Evolutionary conservation across 2,329 filamentous ascomycete genomes (phyloP), one percentile per base, ranked within the genome.

Genomic region (Bimuria novae-zelandiae): DNA sequence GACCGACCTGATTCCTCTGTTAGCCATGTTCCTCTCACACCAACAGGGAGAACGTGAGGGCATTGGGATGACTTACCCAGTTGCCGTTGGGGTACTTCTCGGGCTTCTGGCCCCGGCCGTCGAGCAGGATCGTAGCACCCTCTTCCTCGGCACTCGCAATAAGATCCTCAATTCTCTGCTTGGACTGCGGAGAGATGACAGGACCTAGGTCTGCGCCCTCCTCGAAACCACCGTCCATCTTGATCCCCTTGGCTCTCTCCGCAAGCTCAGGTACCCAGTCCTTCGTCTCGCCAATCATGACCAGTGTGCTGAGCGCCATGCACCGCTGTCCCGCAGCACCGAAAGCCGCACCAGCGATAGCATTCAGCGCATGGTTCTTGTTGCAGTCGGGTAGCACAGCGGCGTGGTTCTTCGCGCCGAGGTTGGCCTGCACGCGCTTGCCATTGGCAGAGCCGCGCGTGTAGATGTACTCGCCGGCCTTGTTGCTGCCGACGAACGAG

Each of bases 391-490:
- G 90, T 56, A 93, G 83, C 25, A 94, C 86, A 48, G 89, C 88
- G 23, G 89, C 89, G 74, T 94, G 90, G 81, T 94, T 94, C 83
- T 94, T 94, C 62, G 90, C 90, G 35, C 90, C 90, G 56, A 94
- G 78, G 77, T 94, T 94, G 72, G 90, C 90, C 78, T 94, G 90
- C 27, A 92, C 89, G 67, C 90, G 88, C 83, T 94, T 94, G 69
- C 90, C 90, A 67, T 93, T 91, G 68, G 89, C 89, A 1, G 89
- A 91, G 27, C 85, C 90, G 51, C 89, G 85, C 50, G 80, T 76
- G 76, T 86, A 94, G 74, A 94, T 94, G 79, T 94, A 94, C 77
- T 93, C 89, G 68, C 90, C 90, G 7, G 90, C 90, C 80, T 90
- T 89, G 81, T 94, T 94, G 76, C 88, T 86, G 59, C 90, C 90